These are phyloP conservation scores for Colletotrichum paranaense DNA, from an alignment of 2,329 filamentous ascomycete genomes.

Conservation along the genomic window DNA sequence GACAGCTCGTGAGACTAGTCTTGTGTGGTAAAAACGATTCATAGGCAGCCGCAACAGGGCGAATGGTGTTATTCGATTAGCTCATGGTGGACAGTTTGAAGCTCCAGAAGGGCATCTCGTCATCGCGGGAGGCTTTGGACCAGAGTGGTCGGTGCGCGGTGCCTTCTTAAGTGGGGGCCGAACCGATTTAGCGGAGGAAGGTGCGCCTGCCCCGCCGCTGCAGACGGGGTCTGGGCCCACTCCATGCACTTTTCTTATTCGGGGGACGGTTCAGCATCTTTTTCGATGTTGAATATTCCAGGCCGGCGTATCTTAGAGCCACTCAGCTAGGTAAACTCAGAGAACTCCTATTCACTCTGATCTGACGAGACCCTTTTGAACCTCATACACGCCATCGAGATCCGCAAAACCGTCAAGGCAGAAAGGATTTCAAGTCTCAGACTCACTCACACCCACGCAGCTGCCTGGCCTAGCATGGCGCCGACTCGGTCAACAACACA, in stretches of 20 bases:
- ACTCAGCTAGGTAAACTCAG: neutral
- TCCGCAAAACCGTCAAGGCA: neutral
- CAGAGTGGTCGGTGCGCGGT: neutral
- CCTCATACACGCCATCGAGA: neutral
- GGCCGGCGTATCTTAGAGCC: neutral
- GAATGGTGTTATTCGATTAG: neutral
- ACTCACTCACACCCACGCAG: slow-evolving; percentile 2
- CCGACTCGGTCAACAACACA: slow-evolving; percentile 10
- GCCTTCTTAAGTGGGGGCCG: neutral
- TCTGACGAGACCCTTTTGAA: no score
- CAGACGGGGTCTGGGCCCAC: neutral
- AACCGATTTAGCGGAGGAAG: neutral
- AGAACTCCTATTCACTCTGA: neutral
- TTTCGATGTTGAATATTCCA: neutral
- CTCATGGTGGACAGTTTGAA: slow-evolving; percentile 23
- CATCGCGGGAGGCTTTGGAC: slow-evolving; percentile 18
- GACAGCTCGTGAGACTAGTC: neutral
- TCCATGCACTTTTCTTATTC: neutral
- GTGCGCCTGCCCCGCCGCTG: neutral
- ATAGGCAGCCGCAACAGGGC: slow-evolving; percentile 26
- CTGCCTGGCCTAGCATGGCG: slow-evolving; percentile 37
- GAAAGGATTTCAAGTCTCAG: neutral
- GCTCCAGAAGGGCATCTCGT: slow-evolving; percentile 14
- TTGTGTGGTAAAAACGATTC: neutral
- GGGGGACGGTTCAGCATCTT: neutral